Base-by-base conservation (phyloP, 306 rosid genomes). In the Mimosa pudica region DNA sequence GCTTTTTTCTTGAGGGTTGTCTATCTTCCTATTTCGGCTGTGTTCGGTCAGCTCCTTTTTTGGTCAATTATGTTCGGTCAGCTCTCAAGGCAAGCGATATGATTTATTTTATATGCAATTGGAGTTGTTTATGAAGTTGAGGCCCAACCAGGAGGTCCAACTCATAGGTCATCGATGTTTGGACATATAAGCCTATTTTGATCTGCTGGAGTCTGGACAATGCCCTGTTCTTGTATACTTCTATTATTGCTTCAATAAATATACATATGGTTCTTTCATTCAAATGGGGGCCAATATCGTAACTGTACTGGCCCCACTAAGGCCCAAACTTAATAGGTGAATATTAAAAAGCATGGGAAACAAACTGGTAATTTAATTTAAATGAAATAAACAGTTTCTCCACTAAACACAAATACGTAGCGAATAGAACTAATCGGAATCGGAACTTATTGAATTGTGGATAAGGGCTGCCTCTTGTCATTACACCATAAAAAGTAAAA, bases 1-100 rank as follows among this genome's bases (percentile, higher is more conserved):
- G 71, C n/a, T 8, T 41, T 68, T 68, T 68, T 68, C 35, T 42
- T 8, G 33, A 68, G 35, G 71, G 51, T 41, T 68, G 42, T 38
- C 42, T 38, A 8, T 17, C 32, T 42, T 18, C 52, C 35, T n/a
- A 42, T 7, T 66, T n/a, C n/a, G 51, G 51, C 72, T 8, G 16
- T 4, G n/a, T 12, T 13, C 14, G 55, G 55, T 49, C 17, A 49
- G 30, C 30, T 24, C 30, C 30, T 24, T 24, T 24, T 24, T 24
- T 24, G 30, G 30, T 24, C 30, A 24, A 24, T 24, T 24, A 24
- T 4, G n/a, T 12, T 13, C 14, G 55, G 17, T 49, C 17, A 49
- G 14, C 30, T 49, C n/a, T 13, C 14, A 49, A 16, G 55, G 55
- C 6, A 49, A 49, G 13, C 4, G 4, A 49, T 49, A 13, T 4